Evolutionary conservation across 768 basidiomycete genomes (phyloP).

Genomic region (Omphalotus guepiniiformis): DNA sequence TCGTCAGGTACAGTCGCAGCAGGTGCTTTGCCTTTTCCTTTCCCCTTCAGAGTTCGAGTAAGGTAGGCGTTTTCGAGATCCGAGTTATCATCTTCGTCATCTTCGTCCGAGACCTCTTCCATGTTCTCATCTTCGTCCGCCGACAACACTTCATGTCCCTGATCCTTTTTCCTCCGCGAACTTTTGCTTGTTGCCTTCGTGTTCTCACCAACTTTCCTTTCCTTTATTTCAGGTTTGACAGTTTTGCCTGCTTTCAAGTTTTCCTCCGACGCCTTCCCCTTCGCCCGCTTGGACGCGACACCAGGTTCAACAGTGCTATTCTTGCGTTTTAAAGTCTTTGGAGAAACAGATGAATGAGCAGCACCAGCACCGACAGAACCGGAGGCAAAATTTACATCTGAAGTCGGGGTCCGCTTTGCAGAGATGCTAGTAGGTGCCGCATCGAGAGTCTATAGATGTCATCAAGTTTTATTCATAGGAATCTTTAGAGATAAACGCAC

Average conservation of each 20-base stretch:
- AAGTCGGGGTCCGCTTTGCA: neutral
- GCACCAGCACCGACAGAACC: neutral
- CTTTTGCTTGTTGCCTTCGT: neutral
- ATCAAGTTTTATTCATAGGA: neutral
- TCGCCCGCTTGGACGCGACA: neutral
- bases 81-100: neutral
- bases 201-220: neutral
- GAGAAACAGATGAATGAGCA: neutral
- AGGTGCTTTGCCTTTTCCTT: constrained; percentile 15
- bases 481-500: neutral
- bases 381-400: neutral
- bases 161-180: neutral
- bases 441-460: neutral
- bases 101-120: constrained; percentile 22
- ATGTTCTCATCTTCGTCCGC: constrained; percentile 23
- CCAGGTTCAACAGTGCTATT: neutral
- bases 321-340: neutral
- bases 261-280: neutral
- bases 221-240: too few species aligned
- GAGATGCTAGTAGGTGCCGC: neutral
- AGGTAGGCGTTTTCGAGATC: constrained; percentile 4
- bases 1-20: constrained; percentile 6
- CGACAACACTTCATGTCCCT: too few species aligned
- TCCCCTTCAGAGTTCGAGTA: constrained; percentile 5
- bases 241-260: neutral